These are phyloP conservation scores for Oenanthe sinensis DNA, from an alignment of 129 eudicot species.

Conservation along the genomic window DNA sequence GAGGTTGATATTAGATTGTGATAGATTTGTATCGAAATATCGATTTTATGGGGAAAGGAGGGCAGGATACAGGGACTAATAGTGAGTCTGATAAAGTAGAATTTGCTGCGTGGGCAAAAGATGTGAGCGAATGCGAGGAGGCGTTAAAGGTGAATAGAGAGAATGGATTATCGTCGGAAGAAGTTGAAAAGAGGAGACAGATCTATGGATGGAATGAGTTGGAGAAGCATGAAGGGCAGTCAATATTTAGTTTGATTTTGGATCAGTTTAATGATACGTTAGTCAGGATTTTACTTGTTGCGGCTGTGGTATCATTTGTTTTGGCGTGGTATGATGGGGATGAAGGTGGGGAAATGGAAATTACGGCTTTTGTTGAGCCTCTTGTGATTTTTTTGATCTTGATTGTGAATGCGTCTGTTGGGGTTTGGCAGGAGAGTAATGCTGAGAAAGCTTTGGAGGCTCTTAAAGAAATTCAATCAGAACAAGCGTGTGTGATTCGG, in stretches of 20 bases:
- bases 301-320: slow-evolving; percentile 79
- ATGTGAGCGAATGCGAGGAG: slow-evolving; percentile 59
- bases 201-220: slow-evolving; percentile 63
- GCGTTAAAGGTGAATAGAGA: slow-evolving; percentile 47
- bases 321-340: slow-evolving; percentile 78
- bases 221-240: slow-evolving; percentile 69
- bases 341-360: slow-evolving; percentile 70
- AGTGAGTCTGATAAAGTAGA: slow-evolving; percentile 17
- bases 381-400: slow-evolving; percentile 72
- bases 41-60: slow-evolving; percentile 69
- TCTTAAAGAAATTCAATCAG: slow-evolving; percentile 78
- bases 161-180: slow-evolving; percentile 44
- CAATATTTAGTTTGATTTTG: slow-evolving; percentile 53
- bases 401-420: slow-evolving; percentile 75
- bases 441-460: slow-evolving; percentile 94
- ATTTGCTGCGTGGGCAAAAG: slow-evolving; percentile 66
- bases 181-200: slow-evolving; percentile 47
- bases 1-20: background rate
- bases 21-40: background rate
- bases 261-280: slow-evolving; percentile 85
- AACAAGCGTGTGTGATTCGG: slow-evolving; percentile 55
- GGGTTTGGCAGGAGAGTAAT: slow-evolving; percentile 94
- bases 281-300: slow-evolving; percentile 73
- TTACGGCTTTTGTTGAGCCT: slow-evolving; percentile 82
- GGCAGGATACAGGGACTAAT: slow-evolving; percentile 24